A percentile compares a stretch with the other conserved stretches of the same genome.
Evolutionary conservation across 1,284 basidiomycete species (phyloP).

Genomic region (Marasmius oreades): DNA sequence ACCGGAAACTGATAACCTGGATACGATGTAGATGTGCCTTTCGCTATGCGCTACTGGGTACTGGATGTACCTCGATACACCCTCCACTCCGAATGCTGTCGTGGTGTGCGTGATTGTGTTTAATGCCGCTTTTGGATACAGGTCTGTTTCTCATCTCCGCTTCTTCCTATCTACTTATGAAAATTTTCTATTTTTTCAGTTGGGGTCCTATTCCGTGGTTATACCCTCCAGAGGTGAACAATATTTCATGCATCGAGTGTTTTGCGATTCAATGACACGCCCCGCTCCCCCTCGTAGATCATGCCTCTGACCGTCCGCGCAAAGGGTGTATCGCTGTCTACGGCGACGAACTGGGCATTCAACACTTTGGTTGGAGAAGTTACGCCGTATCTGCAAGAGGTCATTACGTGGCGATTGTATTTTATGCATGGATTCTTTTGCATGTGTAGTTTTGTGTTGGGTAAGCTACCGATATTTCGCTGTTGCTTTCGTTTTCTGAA

Average conservation of each 20-base stretch:
- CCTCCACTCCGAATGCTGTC: constrained; percentile 83
- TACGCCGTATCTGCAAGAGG: constrained; percentile 86
- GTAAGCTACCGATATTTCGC: no score
- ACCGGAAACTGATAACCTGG: no score
- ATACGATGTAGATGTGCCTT: constrained; percentile 78
- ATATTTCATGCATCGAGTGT: constrained; percentile 3
- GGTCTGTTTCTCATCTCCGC: constrained; percentile 25
- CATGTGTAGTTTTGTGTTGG: constrained; percentile 80
- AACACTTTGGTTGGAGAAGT: constrained; percentile 88
- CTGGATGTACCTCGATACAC: constrained; percentile 91
- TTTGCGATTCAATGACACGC: no score
- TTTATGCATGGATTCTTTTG: constrained; percentile 97
- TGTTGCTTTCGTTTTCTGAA: no score
- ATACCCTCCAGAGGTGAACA: constrained; percentile 77
- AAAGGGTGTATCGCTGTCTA: constrained; percentile 92
- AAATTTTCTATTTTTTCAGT: constrained; percentile 25
- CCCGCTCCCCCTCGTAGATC: no score
- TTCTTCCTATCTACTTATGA: not conserved
- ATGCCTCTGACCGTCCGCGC: constrained; percentile 88
- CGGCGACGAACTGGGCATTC: constrained; percentile 76
- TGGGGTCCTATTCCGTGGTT: constrained; percentile 87
- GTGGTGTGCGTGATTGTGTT: constrained; percentile 90
- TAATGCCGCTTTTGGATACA: constrained; percentile 92
- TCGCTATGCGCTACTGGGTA: constrained; percentile 77
- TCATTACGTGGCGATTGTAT: constrained; percentile 91